Evolutionary conservation across 108 stramenopile species (phyloP), one percentile per base, ranked within the genome.

Genomic region (Bacterosira constricta): DNA sequence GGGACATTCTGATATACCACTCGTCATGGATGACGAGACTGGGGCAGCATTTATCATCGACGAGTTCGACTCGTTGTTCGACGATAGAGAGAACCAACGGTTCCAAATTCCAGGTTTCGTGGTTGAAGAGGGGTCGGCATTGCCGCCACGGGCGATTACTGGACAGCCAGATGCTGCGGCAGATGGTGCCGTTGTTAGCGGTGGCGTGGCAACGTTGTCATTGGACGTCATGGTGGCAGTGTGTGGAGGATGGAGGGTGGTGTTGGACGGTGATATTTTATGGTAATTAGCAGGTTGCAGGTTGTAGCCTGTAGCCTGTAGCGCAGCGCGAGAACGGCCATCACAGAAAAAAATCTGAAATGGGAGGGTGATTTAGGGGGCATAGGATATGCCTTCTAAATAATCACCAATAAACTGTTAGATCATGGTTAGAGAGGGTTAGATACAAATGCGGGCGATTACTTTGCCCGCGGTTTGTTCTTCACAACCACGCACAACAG

Each of bases 101-200:
- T 41, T 67, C 60, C 69, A 71, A 47, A 71, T 41, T 42, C 70
- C 70, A 30, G 37, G 64, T 36, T 45, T 59, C 15, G 41, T 46
- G 25, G 6, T 39, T 30, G 63, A 9, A 17, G 56, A n/a, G 21
- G 66, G 12, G 3, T 51, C 7, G 7, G 70, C n/a, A 29, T 37
- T 52, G 27, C 37, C 67, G 25, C 65, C 25, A 21, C 64, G 55
- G 17, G 44, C 44, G 41, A 66, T 65, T 17, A 79, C 77, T 20
- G 77, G 77, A 51, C 77, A 79, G n/a, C 63, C 63, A 18, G 70
- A 71, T 54, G 51, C 17, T 15, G 58, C 37, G 7, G 58, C 41
- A 21, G 34, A 27, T 26, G 47, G 12, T 23, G 38, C 37, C 35
- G 64, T 47, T 9, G 60, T 42, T 54, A 32, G 37, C 29, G 29